Evolutionary conservation across 768 basidiomycete species (phyloP).

Genomic region (Trametes elegans): DNA sequence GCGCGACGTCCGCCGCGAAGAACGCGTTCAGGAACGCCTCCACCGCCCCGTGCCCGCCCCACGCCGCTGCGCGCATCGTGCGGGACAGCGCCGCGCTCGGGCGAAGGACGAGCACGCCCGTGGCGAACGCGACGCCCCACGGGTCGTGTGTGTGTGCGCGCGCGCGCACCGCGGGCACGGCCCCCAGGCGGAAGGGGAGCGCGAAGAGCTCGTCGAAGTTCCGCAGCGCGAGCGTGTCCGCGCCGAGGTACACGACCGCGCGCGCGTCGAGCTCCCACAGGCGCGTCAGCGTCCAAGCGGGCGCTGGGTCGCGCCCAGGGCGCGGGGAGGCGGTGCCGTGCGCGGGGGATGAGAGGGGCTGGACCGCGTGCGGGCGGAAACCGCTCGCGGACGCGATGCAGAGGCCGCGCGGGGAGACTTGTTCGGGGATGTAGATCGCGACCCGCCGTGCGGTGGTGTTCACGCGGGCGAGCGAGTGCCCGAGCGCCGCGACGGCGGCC

Average conservation of each 20-base stretch:
- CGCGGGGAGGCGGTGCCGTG: constrained; percentile 39
- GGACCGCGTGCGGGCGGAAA: constrained; percentile 37
- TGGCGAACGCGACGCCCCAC: constrained; percentile 39
- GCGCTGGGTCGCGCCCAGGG: constrained; percentile 34
- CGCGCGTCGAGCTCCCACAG: constrained; percentile 40
- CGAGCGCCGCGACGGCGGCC: constrained; percentile 32
- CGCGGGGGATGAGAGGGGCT: no score
- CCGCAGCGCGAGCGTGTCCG: constrained; percentile 41
- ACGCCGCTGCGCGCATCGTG: constrained; percentile 33
- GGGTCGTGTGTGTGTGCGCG: constrained; percentile 30
- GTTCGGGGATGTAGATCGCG: constrained; percentile 34
- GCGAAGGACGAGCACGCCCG: constrained; percentile 38
- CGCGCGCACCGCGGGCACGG: constrained; percentile 39
- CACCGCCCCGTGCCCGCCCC: constrained; percentile 35
- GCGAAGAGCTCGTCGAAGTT: constrained; percentile 47
- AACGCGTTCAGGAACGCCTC: constrained; percentile 42
- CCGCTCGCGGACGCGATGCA: constrained; percentile 39
- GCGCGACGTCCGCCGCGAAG: constrained; percentile 34
- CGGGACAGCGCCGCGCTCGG: constrained; percentile 32
- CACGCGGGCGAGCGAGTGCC: constrained; percentile 31
- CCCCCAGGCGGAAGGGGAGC: constrained; percentile 40
- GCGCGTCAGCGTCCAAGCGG: constrained; percentile 42
- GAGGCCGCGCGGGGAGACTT: constrained; percentile 38
- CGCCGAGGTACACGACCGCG: constrained; percentile 39
- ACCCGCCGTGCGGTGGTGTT: constrained; percentile 33